Base-by-base conservation (phyloP, 148 eudicot species). In the Fagopyrum tataricum region DNA sequence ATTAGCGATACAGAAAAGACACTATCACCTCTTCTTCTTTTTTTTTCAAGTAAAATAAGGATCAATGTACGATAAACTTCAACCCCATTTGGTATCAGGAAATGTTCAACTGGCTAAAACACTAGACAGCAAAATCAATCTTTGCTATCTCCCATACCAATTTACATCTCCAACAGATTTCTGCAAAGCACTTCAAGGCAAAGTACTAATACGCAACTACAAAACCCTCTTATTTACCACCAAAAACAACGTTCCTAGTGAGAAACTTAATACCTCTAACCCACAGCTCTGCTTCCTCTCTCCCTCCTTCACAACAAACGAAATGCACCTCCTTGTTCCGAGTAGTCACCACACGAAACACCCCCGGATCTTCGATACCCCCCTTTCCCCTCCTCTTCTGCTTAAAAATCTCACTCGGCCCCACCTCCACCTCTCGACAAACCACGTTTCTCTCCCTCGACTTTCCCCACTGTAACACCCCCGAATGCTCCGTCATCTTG, bases 191-290 rank as follows among this genome's bases (percentile, higher is more conserved):
- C 52, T 48, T 48, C 52, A 48, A 48, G 52, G 14, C 14, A 4
- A 48, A 48, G 52, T 48, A 48, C 52, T 48, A 48, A 44, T 44
- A 44, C 47, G 1, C 6, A 44, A 44, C 47, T 44, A 7, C 47
- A 44, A 44, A 44, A 44, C 8, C 11, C 47, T 4, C 47, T 44
- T 44, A 44, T 44, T 44, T 49, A 49, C 67, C 67, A 20, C 79
- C 76, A 44, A 77, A 77, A 26, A 47, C 67, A 73, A 81, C 88
- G 48, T 85, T 84, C 74, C 64, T 81, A 1, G 89, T 87, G 43
- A 93, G 82, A 66, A 88, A 87, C 84, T 82, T 83, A 31, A 93
- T 93, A 43, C 98, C 96, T 67, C 96, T 85, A 43, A 87, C 96
- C 98, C 98, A 89, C 72, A 89, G 26, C 82, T 87, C 82, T 11